Evolutionary conservation across 2,329 filamentous ascomycete genomes (phyloP).

Genomic region (Colletotrichum tropicale): DNA sequence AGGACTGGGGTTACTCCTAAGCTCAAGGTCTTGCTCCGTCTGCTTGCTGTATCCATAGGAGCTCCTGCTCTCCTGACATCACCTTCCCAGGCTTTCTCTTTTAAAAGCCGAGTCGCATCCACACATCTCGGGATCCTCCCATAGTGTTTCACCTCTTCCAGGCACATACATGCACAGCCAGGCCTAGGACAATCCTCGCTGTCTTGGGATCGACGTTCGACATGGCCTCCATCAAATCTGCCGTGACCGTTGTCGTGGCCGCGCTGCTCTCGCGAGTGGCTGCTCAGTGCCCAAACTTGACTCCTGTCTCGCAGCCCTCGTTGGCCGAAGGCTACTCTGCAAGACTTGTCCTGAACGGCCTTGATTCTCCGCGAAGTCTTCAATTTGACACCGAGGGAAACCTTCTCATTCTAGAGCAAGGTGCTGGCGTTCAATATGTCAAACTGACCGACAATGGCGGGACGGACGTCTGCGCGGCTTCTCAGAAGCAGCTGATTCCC

Average conservation of each 20-base stretch:
- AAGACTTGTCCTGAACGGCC: slow-evolving; percentile 29
- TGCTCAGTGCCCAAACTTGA: slow-evolving; percentile 12
- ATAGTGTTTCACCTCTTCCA: neutral
- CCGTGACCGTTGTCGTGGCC: neutral
- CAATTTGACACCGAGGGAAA: slow-evolving; percentile 39
- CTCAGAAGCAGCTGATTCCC: slow-evolving; percentile 29
- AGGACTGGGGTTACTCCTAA: neutral
- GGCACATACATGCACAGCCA: neutral
- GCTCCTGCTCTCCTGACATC: neutral
- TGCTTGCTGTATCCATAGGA: neutral
- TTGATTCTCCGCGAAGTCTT: slow-evolving; percentile 33
- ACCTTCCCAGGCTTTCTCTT: neutral
- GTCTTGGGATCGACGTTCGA: neutral
- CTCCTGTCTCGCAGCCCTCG: slow-evolving; percentile 11
- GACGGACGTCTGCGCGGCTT: slow-evolving; percentile 31
- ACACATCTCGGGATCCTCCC: neutral
- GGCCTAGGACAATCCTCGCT: neutral
- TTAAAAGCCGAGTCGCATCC: neutral
- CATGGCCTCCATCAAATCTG: slow-evolving; percentile 1
- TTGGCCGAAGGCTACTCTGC: slow-evolving; percentile 28
- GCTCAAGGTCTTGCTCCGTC: neutral
- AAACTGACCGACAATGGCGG: slow-evolving; percentile 33
- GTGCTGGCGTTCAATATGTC: slow-evolving; percentile 35
- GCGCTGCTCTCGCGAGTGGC: neutral
- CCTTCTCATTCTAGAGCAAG: slow-evolving; percentile 37